Evolutionary conservation across 495 filamentous ascomycete genomes (phyloP).

Genomic region (Podospora appendiculata): DNA sequence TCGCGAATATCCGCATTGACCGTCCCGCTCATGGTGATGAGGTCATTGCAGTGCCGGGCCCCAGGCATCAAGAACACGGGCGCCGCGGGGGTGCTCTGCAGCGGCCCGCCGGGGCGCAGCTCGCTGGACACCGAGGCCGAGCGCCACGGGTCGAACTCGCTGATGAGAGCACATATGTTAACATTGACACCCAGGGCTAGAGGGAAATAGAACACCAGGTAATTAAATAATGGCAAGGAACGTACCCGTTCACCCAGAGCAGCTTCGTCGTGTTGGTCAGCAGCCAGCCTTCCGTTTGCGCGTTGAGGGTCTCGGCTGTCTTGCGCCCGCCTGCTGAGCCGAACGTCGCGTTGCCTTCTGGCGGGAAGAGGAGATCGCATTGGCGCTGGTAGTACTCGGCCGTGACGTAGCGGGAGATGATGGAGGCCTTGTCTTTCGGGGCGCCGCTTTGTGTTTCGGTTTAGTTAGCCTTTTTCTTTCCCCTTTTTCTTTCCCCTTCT

Average conservation of each 20-base stretch:
- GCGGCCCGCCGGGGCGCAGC: slow-evolving; percentile 47
- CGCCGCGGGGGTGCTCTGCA: slow-evolving; percentile 29
- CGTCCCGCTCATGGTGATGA: slow-evolving; percentile 29
- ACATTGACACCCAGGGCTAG: not conserved
- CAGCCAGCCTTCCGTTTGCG: slow-evolving; percentile 50
- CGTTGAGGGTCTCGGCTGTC: slow-evolving; percentile 45
- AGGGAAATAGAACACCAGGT: not conserved
- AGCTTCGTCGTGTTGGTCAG: slow-evolving; percentile 46
- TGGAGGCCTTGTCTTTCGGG: slow-evolving; percentile 28
- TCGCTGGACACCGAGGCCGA: slow-evolving; percentile 43
- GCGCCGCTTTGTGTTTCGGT: slow-evolving; percentile 29
- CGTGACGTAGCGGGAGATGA: slow-evolving; percentile 49
- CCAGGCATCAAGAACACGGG: slow-evolving; percentile 47
- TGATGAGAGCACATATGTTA: slow-evolving; percentile 3
- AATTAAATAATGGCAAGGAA: not conserved
- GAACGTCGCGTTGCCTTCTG: slow-evolving; percentile 39
- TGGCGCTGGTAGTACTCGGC: slow-evolving; percentile 51
- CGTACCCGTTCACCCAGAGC: slow-evolving; percentile 51
- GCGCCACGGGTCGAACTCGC: slow-evolving; percentile 54
- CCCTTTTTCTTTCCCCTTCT: too few relatives aligned
- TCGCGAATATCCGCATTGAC: slow-evolving; percentile 20
- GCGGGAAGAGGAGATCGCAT: slow-evolving; percentile 52
- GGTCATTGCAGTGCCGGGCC: slow-evolving; percentile 45
- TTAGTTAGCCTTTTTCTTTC: not conserved
- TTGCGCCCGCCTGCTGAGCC: slow-evolving; percentile 38